These are phyloP conservation scores for Clonostachys sp. DNA, from an alignment of 2,329 filamentous ascomycete genomes.

Conservation along the genomic window DNA sequence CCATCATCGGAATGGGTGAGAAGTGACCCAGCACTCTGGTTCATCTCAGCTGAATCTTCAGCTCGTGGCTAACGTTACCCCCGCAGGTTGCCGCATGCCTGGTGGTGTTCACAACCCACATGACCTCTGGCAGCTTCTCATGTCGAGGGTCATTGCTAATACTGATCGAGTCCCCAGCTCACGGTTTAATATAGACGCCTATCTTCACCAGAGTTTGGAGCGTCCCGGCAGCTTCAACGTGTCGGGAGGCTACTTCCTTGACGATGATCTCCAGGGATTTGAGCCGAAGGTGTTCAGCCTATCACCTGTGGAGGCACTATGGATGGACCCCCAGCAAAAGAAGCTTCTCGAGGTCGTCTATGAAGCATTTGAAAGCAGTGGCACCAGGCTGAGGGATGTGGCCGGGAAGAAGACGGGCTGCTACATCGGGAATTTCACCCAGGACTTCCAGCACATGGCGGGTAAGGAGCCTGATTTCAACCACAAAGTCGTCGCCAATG, in stretches of 20 bases:
- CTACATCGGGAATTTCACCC: background rate
- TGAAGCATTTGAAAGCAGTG: constrained; percentile 11
- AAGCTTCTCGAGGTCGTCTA: constrained; percentile 11
- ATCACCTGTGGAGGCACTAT: background rate
- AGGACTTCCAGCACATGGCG: constrained; percentile 1
- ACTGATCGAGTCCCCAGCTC: background rate
- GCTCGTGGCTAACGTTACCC: no score
- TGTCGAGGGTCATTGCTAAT: constrained; percentile 2
- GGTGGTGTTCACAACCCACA: constrained; percentile 3
- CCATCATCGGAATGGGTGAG: constrained; percentile 1
- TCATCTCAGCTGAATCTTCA: background rate
- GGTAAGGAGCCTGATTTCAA: background rate
- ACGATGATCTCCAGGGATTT: constrained; percentile 2
- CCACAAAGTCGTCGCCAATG: background rate
- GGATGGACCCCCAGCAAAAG: constrained; percentile 8
- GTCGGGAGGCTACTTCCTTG: constrained; percentile 1
- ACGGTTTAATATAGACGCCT: background rate
- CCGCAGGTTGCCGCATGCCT: constrained; percentile 3
- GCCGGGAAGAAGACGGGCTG: constrained; percentile 1
- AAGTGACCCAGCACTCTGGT: background rate
- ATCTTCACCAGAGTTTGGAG: no score
- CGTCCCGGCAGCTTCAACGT: background rate
- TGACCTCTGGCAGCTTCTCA: constrained; percentile 9
- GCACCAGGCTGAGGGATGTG: constrained; percentile 2
- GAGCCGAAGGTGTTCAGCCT: constrained; percentile 6